Base-by-base conservation (phyloP, 345 rosid species). In the Murraya koenigii region DNA sequence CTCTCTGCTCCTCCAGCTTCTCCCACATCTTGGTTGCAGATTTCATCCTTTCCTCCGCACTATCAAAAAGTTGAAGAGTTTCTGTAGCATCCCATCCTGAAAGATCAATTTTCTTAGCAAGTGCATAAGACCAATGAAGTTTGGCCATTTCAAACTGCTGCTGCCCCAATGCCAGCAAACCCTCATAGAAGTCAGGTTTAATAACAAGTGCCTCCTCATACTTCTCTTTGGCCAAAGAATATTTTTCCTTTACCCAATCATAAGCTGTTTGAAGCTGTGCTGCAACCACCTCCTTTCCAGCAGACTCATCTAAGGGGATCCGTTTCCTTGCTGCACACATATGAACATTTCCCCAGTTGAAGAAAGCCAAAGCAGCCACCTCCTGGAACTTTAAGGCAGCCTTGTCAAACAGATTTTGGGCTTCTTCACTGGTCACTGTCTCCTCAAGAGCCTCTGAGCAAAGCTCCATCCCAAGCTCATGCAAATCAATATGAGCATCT, bases 131-230 rank as follows among this genome's bases (percentile, higher is more conserved):
- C 99, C 99, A 95, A 56, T 90, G 94, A 61, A 95, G 99, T 84
- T 95, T 95, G 30, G 99, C 99, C 99, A 93, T 95, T 78, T 95
- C 99, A 77, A 95, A 93, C 33, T 95, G 97, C 75, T 95, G 99
- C 81, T 95, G 99, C 35, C 99, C 99, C 72, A 91, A 81, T 6
- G 99, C 99, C 23, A 95, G 91, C 81, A 93, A 79, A n/a, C 98
- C 99, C 76, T 95, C 99, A 25, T 95, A 95, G 76, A 95, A 95
- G 66, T 95, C 98, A 0, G 99, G 95, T 81, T 95, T 95, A 82
- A 95, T 91, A 63, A 81, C 47, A 4, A 95, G 86, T 39, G 99
- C 98, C 44, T 95, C 87, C 65, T 90, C 94, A 30, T 95, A 95
- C 69, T 93, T 93, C 69, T 87, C 89, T 72, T 84, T 87, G 19